A percentile compares a stretch with the other conserved stretches of the same genome.
Evolutionary conservation across 768 basidiomycete species (phyloP).

Genomic region (Sutorius australiensis): DNA sequence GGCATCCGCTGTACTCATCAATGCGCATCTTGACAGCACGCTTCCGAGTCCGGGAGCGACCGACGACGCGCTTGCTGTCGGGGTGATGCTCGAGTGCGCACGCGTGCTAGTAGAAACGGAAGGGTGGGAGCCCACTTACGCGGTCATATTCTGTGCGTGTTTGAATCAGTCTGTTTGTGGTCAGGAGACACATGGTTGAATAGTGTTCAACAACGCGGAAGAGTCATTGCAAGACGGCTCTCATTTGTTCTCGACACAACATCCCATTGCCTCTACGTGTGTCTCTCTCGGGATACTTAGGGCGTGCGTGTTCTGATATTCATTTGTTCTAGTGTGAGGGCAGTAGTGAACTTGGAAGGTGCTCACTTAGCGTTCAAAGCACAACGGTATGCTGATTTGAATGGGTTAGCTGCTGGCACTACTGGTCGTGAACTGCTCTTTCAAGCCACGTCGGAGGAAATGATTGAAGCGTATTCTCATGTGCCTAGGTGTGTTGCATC

Average conservation of each 20-base stretch:
- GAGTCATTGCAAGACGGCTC: conserved; percentile 94
- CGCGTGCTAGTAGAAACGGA: conserved; percentile 67
- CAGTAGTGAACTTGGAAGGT: conserved; percentile 91
- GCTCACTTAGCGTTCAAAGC: background rate
- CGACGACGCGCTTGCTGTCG: conserved; percentile 85
- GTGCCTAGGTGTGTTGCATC: conserved; percentile 61
- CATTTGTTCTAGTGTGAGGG: conserved; percentile 59
- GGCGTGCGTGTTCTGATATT: conserved; percentile 1
- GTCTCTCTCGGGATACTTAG: conserved; percentile 22
- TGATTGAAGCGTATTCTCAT: conserved; percentile 87
- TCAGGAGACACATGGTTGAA: background rate
- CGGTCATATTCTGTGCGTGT: conserved; percentile 77
- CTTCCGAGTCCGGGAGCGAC: conserved; percentile 86
- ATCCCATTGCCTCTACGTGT: conserved; percentile 66
- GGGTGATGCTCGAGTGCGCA: conserved; percentile 87
- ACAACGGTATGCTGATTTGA: conserved; percentile 3
- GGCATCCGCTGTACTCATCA: conserved; percentile 81
- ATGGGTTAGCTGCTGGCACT: conserved; percentile 68
- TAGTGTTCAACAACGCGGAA: conserved; percentile 94
- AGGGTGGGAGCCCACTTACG: conserved; percentile 67
- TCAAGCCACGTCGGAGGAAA: conserved; percentile 92
- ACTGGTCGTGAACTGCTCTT: conserved; percentile 88
- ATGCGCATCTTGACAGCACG: conserved; percentile 87
- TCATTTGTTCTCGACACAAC: conserved; percentile 90
- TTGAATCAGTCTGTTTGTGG: background rate